These are phyloP conservation scores for Populus tremula DNA, from an alignment of 345 rosid species.

Conservation along the genomic window DNA sequence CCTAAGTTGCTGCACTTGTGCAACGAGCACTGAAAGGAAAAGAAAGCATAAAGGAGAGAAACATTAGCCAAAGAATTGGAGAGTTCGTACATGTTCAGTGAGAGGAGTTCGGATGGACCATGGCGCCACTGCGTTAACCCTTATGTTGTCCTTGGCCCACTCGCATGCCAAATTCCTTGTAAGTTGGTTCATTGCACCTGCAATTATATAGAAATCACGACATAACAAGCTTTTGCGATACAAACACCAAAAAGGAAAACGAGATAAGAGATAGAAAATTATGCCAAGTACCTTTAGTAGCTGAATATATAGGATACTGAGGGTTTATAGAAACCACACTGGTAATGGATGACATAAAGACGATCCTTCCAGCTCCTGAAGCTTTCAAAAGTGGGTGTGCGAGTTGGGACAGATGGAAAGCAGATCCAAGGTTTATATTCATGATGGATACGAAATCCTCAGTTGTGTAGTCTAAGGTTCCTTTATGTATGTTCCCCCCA, in stretches of 20 bases:
- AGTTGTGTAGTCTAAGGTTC: background rate
- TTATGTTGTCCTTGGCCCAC: constrained; percentile 1
- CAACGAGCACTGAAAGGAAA: background rate
- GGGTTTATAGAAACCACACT: background rate
- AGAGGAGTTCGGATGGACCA: background rate
- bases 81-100: background rate
- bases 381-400: constrained; percentile 1
- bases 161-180: constrained; percentile 1
- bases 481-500: background rate
- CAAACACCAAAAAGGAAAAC: background rate
- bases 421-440: background rate
- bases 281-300: background rate
- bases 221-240: no score
- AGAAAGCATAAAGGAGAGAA: background rate
- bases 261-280: background rate
- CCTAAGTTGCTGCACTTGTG: no score
- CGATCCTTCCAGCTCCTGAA: background rate
- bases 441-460: background rate
- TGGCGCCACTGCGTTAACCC: background rate
- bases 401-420: background rate
- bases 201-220: background rate
- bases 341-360: background rate
- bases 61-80: background rate
- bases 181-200: constrained; percentile 4
- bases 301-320: background rate